Conservation (phyloP, 768 basidiomycete genomes). For the Pleurotus eryngii region DNA sequence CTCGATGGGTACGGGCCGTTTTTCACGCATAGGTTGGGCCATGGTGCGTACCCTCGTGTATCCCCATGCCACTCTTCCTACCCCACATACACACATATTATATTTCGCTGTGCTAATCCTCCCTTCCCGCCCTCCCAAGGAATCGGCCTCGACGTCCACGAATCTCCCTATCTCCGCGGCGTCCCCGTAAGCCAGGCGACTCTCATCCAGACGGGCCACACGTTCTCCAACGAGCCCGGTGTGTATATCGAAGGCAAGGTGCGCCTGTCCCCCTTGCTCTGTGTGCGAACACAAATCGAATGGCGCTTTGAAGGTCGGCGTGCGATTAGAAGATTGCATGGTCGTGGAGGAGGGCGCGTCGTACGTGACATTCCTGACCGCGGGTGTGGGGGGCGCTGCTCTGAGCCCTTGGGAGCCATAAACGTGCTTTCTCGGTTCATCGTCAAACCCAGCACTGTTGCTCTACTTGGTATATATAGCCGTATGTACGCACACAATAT, state of each 20-base stretch:
- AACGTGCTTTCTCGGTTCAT: neutral
- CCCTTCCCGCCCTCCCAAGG: slow-evolving; percentile 1
- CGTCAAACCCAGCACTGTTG: too few relatives aligned
- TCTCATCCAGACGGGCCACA: slow-evolving; percentile 55
- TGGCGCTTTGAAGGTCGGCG: too few relatives aligned
- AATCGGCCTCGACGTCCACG: slow-evolving; percentile 82
- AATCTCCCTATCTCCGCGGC: slow-evolving; percentile 77
- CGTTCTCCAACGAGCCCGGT: slow-evolving; percentile 83
- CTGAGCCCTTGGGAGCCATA: slow-evolving; percentile 39
- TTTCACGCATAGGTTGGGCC: slow-evolving; percentile 82
- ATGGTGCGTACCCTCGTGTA: slow-evolving; percentile 43
- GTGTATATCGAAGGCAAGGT: slow-evolving; percentile 69
- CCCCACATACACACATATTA: neutral
- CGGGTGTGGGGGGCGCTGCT: slow-evolving; percentile 59
- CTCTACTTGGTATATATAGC: too few relatives aligned
- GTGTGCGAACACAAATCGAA: too few relatives aligned
- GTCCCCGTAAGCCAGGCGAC: slow-evolving; percentile 44
- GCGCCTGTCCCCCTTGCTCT: too few relatives aligned
- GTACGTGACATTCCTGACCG: slow-evolving; percentile 55
- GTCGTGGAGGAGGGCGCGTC: slow-evolving; percentile 54
- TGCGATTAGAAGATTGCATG: slow-evolving; percentile 84
- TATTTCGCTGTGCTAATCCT: slow-evolving; percentile 10
- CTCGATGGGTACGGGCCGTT: slow-evolving; percentile 44
- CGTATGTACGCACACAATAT: too few relatives aligned
- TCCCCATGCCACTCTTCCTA: neutral